Evolutionary conservation across 2,329 filamentous ascomycete species (phyloP).

Genomic region (Sporothrix globosa): DNA sequence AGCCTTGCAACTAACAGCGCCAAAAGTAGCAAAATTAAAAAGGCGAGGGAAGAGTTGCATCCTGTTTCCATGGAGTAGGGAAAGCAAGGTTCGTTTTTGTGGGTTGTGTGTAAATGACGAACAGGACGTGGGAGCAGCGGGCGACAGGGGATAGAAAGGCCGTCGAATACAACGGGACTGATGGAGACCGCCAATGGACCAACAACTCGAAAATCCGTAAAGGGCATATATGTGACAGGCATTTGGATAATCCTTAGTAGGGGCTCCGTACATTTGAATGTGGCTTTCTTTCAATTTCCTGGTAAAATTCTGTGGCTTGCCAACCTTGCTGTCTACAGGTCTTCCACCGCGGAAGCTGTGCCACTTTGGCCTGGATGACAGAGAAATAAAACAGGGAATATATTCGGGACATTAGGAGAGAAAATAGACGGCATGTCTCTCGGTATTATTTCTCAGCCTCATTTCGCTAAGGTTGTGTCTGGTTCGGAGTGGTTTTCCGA

Average conservation of each 20-base stretch:
- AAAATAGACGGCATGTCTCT: not conserved
- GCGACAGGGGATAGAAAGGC: not conserved
- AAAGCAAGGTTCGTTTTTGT: not conserved
- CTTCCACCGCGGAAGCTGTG: not conserved
- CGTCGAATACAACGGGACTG: not conserved
- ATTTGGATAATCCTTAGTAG: too few relatives aligned
- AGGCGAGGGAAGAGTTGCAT: not conserved
- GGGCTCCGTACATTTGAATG: too few relatives aligned
- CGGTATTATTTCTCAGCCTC: constrained; percentile 14
- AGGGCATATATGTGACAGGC: not conserved
- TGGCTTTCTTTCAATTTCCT: not conserved
- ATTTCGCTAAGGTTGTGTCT: not conserved
- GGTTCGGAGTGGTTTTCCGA: not conserved
- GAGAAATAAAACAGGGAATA: not conserved
- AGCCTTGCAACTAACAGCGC: not conserved
- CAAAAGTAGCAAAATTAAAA: not conserved
- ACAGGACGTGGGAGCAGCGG: not conserved
- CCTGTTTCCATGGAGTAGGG: not conserved
- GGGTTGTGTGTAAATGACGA: constrained; percentile 18
- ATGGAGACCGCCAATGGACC: not conserved
- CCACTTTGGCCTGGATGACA: not conserved
- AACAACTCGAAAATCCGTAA: not conserved
- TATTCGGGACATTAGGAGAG: not conserved
- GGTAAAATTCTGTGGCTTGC: constrained; percentile 10
- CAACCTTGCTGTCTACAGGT: too few relatives aligned